These are phyloP conservation scores for Clonostachys solani DNA, from an alignment of 2,329 filamentous ascomycete genomes.

Conservation along the genomic window DNA sequence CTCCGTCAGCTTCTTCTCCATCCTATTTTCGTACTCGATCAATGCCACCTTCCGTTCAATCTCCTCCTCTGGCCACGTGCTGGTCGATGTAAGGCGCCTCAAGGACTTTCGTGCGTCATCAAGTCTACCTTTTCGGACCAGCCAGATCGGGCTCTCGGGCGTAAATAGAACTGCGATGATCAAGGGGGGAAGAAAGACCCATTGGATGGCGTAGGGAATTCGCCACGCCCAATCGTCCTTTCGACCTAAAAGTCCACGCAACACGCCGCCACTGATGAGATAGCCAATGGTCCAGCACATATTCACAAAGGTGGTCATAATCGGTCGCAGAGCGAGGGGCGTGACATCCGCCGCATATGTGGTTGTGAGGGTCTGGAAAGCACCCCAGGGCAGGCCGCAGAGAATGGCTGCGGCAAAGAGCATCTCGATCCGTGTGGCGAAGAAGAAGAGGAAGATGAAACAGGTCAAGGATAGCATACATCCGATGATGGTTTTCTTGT, in stretches of 20 bases:
- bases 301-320: constrained; percentile 26
- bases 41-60: constrained; percentile 18
- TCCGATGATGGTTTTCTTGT: constrained; percentile 10
- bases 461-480: neutral
- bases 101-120: constrained; percentile 24
- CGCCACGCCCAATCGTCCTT: constrained; percentile 33
- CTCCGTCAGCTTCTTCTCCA: constrained; percentile 3
- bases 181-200: constrained; percentile 28
- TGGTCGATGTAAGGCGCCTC: constrained; percentile 21
- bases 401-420: no score
- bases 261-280: constrained; percentile 12
- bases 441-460: constrained; percentile 36
- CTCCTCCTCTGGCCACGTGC: constrained; percentile 5
- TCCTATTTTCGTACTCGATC: constrained; percentile 11
- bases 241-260: no score
- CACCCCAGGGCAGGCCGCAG: constrained; percentile 13
- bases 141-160: constrained; percentile 35
- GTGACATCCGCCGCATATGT: constrained; percentile 30
- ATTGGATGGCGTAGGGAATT: constrained; percentile 32
- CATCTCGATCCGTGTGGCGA: constrained; percentile 14
- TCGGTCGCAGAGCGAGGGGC: constrained; percentile 28
- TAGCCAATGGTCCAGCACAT: constrained; percentile 32
- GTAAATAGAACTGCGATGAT: constrained; percentile 21
- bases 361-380: constrained; percentile 28
- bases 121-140: constrained; percentile 26